phyloP scores from a whole-genome alignment of 305 asterid species.

The Euphrasia arctica region DNA sequence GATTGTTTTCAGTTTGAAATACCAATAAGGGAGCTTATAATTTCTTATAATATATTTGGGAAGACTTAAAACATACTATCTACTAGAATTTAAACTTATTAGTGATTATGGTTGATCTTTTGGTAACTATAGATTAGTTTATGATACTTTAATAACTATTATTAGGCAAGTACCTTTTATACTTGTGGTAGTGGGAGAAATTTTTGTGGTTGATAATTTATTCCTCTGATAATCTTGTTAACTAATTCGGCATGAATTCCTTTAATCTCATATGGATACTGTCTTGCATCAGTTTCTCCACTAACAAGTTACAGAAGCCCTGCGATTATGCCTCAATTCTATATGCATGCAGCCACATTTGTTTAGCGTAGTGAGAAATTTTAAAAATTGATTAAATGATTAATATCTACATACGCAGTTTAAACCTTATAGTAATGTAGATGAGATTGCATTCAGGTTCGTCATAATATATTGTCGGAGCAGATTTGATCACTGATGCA shows the following conservation, averaged over 20 bases:
- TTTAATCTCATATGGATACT: constrained; percentile 1
- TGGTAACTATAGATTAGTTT: not conserved
- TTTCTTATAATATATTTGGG: not conserved
- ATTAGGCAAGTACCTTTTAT: not conserved
- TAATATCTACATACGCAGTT: not conserved
- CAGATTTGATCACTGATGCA: constrained; percentile 12
- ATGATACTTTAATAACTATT: not conserved
- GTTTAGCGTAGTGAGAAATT: no score
- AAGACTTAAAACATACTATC: not conserved
- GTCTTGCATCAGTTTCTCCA: not conserved
- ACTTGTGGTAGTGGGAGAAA: not conserved
- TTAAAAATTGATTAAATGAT: no score
- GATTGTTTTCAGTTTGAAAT: not conserved
- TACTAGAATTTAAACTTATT: not conserved
- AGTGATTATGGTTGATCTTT: not conserved
- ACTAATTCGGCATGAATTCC: not conserved
- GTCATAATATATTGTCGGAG: no score
- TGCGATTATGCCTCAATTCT: not conserved
- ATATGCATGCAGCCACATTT: no score
- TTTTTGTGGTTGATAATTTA: not conserved
- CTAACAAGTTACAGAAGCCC: not conserved
- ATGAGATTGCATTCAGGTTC: not conserved
- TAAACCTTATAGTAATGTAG: not conserved
- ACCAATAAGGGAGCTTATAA: not conserved
- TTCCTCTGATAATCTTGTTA: not conserved